Evolutionary conservation across 306 rosid genomes (phyloP), one percentile per base, ranked within the genome.

Genomic region (Prunus campanulata): DNA sequence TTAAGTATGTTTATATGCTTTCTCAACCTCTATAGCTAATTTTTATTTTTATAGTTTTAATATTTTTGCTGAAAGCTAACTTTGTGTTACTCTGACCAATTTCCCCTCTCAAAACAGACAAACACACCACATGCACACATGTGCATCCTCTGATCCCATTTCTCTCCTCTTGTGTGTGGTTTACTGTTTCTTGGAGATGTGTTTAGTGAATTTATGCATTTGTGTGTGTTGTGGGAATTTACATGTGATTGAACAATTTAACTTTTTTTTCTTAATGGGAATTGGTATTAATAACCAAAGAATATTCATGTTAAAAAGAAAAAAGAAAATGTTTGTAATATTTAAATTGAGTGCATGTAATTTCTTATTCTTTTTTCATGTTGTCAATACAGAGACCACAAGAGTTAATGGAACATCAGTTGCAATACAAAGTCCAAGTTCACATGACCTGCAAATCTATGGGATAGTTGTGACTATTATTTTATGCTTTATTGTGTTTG

Each of bases 401-500:
- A 74, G 77, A 71, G 88, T 96, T 79, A 89, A 95, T 83, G 99
- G 93, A 69, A 81, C 93, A 72, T 46, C 83, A 55, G 70, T 89
- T 74, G 64, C 86, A 16, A 88, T 93, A 69, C 83, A 84, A 70
- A 83, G 83, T 87, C 85, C 96, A 63, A 92, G 91, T 83, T 77
- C 92, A 8, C 99, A 96, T 86, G 99, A 96, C 83, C 78, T 96
- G 89, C 99, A 96, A 89, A 84, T 96, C 67, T 96, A 96, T 74
- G 99, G 99, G 82, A 88, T 96, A 73, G 87, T 96, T 74, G 96
- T 91, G 88, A 92, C 99, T n/a, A 89, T 96, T 71, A 4, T 96
- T 50, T 86, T 96, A 67, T 92, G 98, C 93, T 92, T 96, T 84
- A 78, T 96, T 85, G 99, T 96, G 75, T 96, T 96, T 86, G 99